Conservation (phyloP, 352 stramenopile species). For the Globisporangium cederbergense region DNA sequence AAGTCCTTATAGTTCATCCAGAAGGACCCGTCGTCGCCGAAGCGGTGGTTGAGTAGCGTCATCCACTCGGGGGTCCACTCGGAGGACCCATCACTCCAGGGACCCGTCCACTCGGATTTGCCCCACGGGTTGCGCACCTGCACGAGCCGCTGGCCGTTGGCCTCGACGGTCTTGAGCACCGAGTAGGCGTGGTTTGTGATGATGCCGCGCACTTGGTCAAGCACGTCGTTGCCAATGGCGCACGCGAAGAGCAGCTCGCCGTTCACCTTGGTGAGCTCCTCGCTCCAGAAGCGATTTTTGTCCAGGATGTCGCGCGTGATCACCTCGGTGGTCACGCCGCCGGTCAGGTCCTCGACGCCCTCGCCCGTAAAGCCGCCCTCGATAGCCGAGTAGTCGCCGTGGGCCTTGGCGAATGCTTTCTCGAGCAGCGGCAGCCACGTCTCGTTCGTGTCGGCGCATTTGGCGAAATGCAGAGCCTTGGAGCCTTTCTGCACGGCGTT, state of each 20-base stretch:
- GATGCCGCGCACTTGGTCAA: slow-evolving; percentile 25
- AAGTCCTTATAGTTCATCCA: slow-evolving; percentile 60
- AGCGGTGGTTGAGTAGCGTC: slow-evolving; percentile 30
- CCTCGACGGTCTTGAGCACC: slow-evolving; percentile 41
- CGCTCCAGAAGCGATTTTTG: slow-evolving; percentile 32
- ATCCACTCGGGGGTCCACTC: slow-evolving; percentile 53
- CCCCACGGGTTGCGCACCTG: slow-evolving; percentile 58
- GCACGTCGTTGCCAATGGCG: slow-evolving; percentile 19
- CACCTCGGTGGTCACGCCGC: slow-evolving; percentile 36
- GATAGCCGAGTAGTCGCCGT: slow-evolving; percentile 67
- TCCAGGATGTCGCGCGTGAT: slow-evolving; percentile 33
- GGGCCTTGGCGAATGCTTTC: slow-evolving; percentile 84
- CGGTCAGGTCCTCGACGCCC: slow-evolving; percentile 41
- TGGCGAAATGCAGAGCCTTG: slow-evolving; percentile 35
- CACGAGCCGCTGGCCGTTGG: slow-evolving; percentile 29
- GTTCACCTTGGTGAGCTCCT: slow-evolving; percentile 37
- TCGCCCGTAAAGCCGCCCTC: slow-evolving; percentile 53
- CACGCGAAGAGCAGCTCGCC: slow-evolving; percentile 36
- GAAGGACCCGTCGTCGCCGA: slow-evolving; percentile 57
- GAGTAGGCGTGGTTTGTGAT: slow-evolving; percentile 58
- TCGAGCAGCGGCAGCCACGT: slow-evolving; percentile 84
- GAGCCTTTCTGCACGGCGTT: slow-evolving; percentile 29
- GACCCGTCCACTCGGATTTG: slow-evolving; percentile 45
- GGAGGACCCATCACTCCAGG: slow-evolving; percentile 42
- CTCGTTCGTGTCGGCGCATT: slow-evolving; percentile 52